Evolutionary conservation across 2,329 filamentous ascomycete species (phyloP).

Genomic region (Parastagonospora avenae): DNA sequence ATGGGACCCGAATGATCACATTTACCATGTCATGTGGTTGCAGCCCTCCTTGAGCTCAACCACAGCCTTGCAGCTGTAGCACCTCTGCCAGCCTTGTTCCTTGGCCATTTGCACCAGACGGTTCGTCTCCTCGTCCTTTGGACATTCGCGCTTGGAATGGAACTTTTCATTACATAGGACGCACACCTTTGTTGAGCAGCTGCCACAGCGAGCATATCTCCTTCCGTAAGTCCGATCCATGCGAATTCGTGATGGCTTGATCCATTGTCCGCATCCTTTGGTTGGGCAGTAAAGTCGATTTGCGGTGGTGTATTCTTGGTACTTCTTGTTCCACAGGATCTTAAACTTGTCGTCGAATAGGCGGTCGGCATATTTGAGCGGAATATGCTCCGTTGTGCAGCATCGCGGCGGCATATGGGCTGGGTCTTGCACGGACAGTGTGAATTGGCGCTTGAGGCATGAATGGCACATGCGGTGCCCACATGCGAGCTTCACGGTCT

Average conservation of each 20-base stretch:
- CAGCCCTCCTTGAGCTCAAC: conserved; percentile 83
- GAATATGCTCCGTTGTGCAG: conserved; percentile 75
- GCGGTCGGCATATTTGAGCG: conserved; percentile 74
- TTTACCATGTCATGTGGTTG: conserved; percentile 87
- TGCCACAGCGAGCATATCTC: conserved; percentile 71
- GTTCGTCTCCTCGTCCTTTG: conserved; percentile 70
- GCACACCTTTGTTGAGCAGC: conserved; percentile 77
- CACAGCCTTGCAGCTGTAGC: conserved; percentile 73
- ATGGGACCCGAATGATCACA: conserved; percentile 7
- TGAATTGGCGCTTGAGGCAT: conserved; percentile 77
- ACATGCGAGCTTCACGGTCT: conserved; percentile 74
- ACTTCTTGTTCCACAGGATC: conserved; percentile 79
- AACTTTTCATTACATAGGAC: conserved; percentile 73
- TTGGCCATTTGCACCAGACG: conserved; percentile 68
- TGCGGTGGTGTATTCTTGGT: conserved; percentile 73
- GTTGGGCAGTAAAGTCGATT: conserved; percentile 80
- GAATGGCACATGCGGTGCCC: conserved; percentile 80
- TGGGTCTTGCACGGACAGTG: conserved; percentile 75
- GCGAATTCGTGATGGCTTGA: conserved; percentile 72
- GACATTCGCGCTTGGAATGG: conserved; percentile 71
- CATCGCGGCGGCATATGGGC: conserved; percentile 85
- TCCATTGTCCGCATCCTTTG: conserved; percentile 76
- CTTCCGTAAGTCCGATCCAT: conserved; percentile 57
- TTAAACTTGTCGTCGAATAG: conserved; percentile 78
- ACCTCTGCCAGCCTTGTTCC: conserved; percentile 74